Conservation (phyloP, 345 rosid genomes). For the Citrus medica region DNA sequence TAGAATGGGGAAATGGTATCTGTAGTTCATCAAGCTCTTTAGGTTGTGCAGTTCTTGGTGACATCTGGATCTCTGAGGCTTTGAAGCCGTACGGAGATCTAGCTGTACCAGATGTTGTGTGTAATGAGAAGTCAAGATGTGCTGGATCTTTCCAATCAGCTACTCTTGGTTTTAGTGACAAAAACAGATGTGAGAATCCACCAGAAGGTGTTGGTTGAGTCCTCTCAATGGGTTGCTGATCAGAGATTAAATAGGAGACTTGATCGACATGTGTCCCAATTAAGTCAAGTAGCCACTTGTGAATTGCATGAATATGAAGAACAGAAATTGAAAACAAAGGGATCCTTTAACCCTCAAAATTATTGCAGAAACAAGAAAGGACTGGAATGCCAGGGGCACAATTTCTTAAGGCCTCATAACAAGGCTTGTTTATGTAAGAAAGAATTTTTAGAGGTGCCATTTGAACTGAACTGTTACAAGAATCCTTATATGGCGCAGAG, state of each 20-base stretch:
- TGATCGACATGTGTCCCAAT: neutral
- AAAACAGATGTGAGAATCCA: neutral
- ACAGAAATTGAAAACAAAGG: neutral
- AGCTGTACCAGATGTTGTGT: neutral
- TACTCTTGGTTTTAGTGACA: neutral
- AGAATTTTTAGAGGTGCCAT: neutral
- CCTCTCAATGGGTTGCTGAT: neutral
- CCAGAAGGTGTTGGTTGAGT: neutral
- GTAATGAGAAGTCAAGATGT: neutral
- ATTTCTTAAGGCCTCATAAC: neutral
- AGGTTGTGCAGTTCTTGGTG: neutral
- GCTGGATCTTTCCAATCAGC: neutral
- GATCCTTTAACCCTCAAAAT: neutral
- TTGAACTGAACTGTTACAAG: neutral
- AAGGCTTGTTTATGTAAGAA: neutral
- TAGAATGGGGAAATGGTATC: neutral
- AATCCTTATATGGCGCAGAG: neutral
- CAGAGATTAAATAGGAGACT: neutral
- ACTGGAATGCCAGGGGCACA: neutral
- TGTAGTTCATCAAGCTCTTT: neutral
- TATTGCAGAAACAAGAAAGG: neutral
- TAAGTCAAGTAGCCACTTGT: neutral
- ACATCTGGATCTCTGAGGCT: neutral
- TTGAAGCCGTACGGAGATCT: neutral
- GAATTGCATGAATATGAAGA: neutral